Evolutionary conservation across 768 basidiomycete species (phyloP), one percentile per base, ranked within the genome.

Genomic region (Antrodiella citrinella): DNA sequence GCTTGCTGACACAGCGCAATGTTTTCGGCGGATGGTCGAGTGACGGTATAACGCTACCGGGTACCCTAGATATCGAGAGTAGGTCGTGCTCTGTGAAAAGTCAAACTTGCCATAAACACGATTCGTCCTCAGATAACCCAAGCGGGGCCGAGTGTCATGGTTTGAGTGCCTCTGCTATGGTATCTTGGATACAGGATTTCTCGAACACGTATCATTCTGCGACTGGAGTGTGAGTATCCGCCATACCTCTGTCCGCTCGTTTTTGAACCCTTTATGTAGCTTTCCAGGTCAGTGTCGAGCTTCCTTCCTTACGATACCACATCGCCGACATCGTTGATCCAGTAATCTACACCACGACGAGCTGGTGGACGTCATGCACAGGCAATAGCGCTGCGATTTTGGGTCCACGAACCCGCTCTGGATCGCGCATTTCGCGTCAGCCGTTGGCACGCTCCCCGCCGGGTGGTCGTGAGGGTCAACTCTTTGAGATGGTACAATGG

Each of bases 311-410:
- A 35, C 30, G 30, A 35, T 7, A 35, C 30, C 7, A 35, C 7
- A 7, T 35, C 15, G 30, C 15, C 30, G 30, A 35, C 15, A 7
- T 35, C 7, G 30, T 7, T 35, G n/a, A 35, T 15, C 30, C 49
- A 76, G 78, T 77, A 38, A 80, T 83, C 50, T 84, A 84, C 55
- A 78, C 78, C 23, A 80, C 77, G 3, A 82, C 79, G 10, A 68
- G 75, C 60, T 85, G 83, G 83, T 86, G 84, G 84, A 75, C 56
- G 9, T 72, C 69, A 7, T 86, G 84, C 62, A 85, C 84, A 2
- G 80, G 77, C 0, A 78, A 81, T 60, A 78, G 72, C 49, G 65
- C 67, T 15, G 65, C 64, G 7, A 35, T 3, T 84, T 85, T 54
- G 72, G 59, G 1, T 48, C 58, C 2, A 73, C 66, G 48, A 81